Evolutionary conservation across 371 early-diverging fungal species (phyloP), one percentile per base, ranked within the genome.

Genomic region (Lichtheimia ramosa): DNA sequence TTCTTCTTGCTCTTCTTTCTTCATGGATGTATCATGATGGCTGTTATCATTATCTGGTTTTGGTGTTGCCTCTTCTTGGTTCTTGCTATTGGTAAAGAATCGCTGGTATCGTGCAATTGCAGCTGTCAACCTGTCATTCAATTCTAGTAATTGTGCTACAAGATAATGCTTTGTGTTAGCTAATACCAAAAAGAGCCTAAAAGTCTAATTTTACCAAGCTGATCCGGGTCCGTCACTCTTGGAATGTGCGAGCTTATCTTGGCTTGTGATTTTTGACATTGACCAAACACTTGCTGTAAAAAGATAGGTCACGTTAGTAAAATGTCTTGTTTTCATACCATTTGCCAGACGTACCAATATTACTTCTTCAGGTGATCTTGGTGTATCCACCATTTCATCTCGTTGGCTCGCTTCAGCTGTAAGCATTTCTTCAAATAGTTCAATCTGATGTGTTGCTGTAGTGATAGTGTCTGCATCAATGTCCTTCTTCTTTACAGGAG

Each of bases 111-210:
- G 28, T 25, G 56, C 58, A 16, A 75, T 61, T 1, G 67, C 67
- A 12, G 63, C 18, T 3, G 68, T 71, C 24, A 81, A 51, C 23
- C 73, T 53, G 58, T 81, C 81, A 51, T 77, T 81, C 2, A 77
- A 25, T 8, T 51, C 65, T 15, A 81, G 58, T 14, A 75, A 41
- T 28, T 62, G 46, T 14, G 60, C 80, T 79, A 43, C 20, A 12
- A 51, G 23, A 27, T 6, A n/a, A 49, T 48, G 10, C 10, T 8
- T 34, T 34, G 34, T 34, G 34, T 34, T 34, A 34, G 34, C 34
- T 34, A 34, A 34, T 34, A 34, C 34, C 34, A 34, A 34, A 34
- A 34, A 34, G 1, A 34, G 34, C 34, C 10, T 34, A 34, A 34
- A 34, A 8, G 34, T 34, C 10, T 34, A 34, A 34, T 34, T 59